phyloP scores from a whole-genome alignment of 495 filamentous ascomycete species.

The Cercophora newfieldiana region DNA sequence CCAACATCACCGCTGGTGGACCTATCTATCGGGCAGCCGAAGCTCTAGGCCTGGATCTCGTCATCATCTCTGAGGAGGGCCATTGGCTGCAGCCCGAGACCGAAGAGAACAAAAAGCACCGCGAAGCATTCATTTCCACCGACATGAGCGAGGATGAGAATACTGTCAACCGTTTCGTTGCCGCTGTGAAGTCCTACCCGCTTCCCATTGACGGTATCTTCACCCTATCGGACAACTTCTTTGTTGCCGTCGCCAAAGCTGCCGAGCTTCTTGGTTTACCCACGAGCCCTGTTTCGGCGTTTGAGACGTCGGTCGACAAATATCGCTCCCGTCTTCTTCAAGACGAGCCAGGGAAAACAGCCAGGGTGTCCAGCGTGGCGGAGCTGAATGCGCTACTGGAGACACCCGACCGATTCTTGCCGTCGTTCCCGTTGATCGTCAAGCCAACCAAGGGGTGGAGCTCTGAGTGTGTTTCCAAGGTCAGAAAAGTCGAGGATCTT shows the following conservation, averaged over 20 bases:
- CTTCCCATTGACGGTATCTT: slow-evolving; percentile 41
- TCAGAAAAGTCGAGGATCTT: slow-evolving; percentile 25
- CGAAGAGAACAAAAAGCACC: slow-evolving; percentile 34
- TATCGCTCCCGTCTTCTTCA: slow-evolving; percentile 42
- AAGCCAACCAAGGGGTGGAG: slow-evolving; percentile 37
- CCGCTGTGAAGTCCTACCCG: slow-evolving; percentile 33
- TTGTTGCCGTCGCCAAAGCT: slow-evolving; percentile 37
- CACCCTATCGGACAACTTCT: slow-evolving; percentile 42
- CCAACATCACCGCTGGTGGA: slow-evolving; percentile 38
- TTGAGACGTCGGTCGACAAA: slow-evolving; percentile 46
- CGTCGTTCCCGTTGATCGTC: slow-evolving; percentile 30
- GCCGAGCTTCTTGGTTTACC: slow-evolving; percentile 37
- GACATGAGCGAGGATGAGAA: slow-evolving; percentile 36
- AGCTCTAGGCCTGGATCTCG: slow-evolving; percentile 45
- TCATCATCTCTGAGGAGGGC: slow-evolving; percentile 48
- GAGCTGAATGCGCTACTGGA: slow-evolving; percentile 25
- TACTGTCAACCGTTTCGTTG: slow-evolving; percentile 35
- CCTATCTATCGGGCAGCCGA: slow-evolving; percentile 40
- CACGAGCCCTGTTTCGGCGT: slow-evolving; percentile 36
- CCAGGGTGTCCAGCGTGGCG: slow-evolving; percentile 19
- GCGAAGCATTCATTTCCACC: slow-evolving; percentile 37
- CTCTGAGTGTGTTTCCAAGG: slow-evolving; percentile 35
- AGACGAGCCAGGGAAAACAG: slow-evolving; percentile 28
- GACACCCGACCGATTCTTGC: slow-evolving; percentile 12
- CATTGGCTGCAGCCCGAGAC: slow-evolving; percentile 47